Evolutionary conservation across 2,329 filamentous ascomycete genomes (phyloP), one percentile per base, ranked within the genome.

Genomic region (Colletotrichum sp.): DNA sequence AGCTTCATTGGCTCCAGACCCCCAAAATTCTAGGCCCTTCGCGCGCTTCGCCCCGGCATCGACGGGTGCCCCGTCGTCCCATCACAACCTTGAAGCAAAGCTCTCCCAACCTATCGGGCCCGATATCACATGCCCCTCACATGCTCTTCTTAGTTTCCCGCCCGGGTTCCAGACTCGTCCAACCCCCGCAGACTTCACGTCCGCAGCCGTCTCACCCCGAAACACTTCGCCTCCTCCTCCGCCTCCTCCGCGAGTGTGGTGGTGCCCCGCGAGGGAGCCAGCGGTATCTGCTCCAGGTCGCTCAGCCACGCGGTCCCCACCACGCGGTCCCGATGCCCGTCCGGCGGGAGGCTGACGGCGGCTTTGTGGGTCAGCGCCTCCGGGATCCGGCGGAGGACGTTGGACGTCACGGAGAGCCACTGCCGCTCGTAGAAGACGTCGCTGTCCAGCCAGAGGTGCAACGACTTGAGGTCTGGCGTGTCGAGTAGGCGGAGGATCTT

Each of bases 311-410:
- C 28, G 24, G 57, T 8, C 55, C 24, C 73, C 24, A 34, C 67
- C n/a, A 8, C 52, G 8, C 72, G 72, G 52, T 75, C 72, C 21
- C 72, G 60, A 3, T 72, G 63, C 6, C 70, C 73, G 73, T 73
- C 55, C n/a, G 64, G 73, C 64, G 73, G 73, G n/a, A 73, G 64
- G 16, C 44, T 73, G 44, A 76, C 70, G 69, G 73, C 73, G 57
- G 60, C 57, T 30, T 73, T 76, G 73, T 76, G 69, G 64, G 64
- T 39, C 73, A 76, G 69, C 21, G 64, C 57, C 34, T 73, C 64
- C 39, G 73, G 64, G 10, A 76, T 52, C 18, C 70, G 73, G 32
- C 73, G 34, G 73, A 69, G 34, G 26, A 76, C 69, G 64, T 76
- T 76, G 30, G 39, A 28, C 39, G 64, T n/a, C 18, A 69, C 64